phyloP scores from a whole-genome alignment of 352 stramenopile species.

The Globisporangium barbulae region DNA sequence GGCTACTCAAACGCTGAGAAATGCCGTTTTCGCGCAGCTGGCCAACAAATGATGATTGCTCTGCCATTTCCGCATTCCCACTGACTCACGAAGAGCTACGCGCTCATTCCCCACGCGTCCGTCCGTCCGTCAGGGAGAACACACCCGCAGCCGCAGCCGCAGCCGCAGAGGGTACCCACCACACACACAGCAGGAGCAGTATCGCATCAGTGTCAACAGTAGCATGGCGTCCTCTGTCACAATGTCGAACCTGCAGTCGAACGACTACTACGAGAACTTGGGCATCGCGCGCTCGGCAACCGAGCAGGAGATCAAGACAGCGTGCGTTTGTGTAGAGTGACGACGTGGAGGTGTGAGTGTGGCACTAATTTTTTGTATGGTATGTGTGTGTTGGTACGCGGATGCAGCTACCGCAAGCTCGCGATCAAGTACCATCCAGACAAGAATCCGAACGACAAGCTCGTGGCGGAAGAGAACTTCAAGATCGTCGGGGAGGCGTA shows the following conservation, averaged over 20 bases:
- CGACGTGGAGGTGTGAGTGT: background rate
- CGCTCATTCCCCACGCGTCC: too few relatives aligned
- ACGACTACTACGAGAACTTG: slow-evolving; percentile 88
- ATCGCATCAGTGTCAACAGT: background rate
- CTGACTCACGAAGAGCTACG: background rate
- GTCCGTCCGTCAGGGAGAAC: background rate
- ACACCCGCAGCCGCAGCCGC: background rate
- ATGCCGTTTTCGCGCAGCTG: background rate
- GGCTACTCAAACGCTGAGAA: background rate
- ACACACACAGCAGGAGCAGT: background rate
- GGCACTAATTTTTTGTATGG: background rate
- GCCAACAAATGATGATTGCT: background rate
- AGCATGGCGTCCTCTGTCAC: slow-evolving; percentile 6
- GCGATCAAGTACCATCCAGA: slow-evolving; percentile 93
- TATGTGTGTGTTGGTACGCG: background rate
- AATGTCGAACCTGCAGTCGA: slow-evolving; percentile 55
- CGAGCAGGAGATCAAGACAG: slow-evolving; percentile 82
- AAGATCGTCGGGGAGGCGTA: slow-evolving; percentile 94
- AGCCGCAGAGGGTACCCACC: background rate
- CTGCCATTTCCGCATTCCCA: background rate
- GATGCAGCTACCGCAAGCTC: slow-evolving; percentile 83
- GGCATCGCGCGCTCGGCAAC: slow-evolving; percentile 62
- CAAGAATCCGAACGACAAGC: slow-evolving; percentile 87
- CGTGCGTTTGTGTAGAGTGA: slow-evolving; percentile 37
- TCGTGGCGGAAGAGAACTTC: slow-evolving; percentile 90